Conservation (phyloP, 352 stramenopile species). For the Thraustochytrium striatum region DNA sequence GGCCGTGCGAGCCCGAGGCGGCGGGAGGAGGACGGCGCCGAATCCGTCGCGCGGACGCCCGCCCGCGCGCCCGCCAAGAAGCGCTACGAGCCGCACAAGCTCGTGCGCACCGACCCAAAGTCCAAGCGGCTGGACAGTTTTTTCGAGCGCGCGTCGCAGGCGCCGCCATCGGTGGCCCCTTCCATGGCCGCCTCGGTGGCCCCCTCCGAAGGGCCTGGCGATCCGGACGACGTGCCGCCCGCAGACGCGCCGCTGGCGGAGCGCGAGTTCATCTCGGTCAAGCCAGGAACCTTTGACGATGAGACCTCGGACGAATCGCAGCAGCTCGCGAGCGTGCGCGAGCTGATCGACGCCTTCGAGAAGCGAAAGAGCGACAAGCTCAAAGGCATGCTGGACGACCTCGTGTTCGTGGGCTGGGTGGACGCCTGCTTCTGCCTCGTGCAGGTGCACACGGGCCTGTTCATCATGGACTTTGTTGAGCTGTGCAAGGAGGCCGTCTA, state of each 20-base stretch:
- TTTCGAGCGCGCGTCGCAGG: conserved; percentile 35
- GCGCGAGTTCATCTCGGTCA: too few species aligned
- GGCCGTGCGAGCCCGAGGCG: too few species aligned
- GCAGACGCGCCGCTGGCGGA: not conserved
- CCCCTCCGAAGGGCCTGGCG: not conserved
- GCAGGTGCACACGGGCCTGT: conserved; percentile 45
- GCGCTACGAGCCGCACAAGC: conserved; percentile 49
- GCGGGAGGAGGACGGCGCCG: too few species aligned
- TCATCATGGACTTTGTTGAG: conserved; percentile 26
- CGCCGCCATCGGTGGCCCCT: too few species aligned
- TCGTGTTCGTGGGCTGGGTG: conserved; percentile 46
- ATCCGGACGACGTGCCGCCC: not conserved
- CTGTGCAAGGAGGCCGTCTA: conserved; percentile 46
- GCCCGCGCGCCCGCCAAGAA: not conserved
- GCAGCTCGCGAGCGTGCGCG: conserved; percentile 6
- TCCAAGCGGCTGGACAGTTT: conserved; percentile 54
- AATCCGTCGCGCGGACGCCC: too few species aligned
- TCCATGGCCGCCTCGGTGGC: too few species aligned
- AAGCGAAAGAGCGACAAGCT: not conserved
- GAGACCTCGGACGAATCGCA: conserved; percentile 34
- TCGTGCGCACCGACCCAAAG: conserved; percentile 54
- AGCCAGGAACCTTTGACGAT: conserved; percentile 25
- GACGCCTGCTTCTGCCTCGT: conserved; percentile 33
- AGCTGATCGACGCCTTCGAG: conserved; percentile 18
- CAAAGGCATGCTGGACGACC: conserved; percentile 18